phyloP scores from a whole-genome alignment of 2,329 filamentous ascomycete genomes.

The Amauroascus verrucosus region DNA sequence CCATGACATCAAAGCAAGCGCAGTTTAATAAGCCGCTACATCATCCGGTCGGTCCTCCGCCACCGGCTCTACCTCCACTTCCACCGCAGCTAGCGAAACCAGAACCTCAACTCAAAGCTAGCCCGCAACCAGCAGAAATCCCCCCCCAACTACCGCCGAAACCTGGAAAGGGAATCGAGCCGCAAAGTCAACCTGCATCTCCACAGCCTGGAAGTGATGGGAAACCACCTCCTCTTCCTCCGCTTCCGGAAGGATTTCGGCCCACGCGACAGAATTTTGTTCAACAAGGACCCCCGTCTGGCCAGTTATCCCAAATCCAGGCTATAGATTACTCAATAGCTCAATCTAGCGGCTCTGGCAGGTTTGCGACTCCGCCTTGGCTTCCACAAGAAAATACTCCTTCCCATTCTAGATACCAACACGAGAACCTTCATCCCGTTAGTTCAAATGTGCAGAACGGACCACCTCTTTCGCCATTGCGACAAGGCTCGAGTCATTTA shows the following conservation, averaged over 20 bases:
- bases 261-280: neutral
- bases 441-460: conserved; percentile 1
- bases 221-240: conserved; percentile 29
- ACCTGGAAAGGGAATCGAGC: conserved; percentile 20
- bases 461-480: neutral
- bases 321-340: neutral
- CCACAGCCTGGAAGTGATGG: conserved; percentile 22
- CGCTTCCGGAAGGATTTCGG: conserved; percentile 25
- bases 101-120: conserved; percentile 24
- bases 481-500: conserved; percentile 22
- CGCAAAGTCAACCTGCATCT: conserved; percentile 16
- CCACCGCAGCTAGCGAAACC: conserved; percentile 51
- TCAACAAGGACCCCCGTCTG: neutral
- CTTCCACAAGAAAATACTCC: conserved; percentile 1
- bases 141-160: conserved; percentile 32
- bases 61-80: conserved; percentile 61
- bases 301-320: neutral
- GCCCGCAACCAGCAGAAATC: conserved; percentile 36
- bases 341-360: neutral
- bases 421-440: neutral
- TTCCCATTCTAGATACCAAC: conserved; percentile 9
- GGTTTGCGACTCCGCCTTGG: neutral
- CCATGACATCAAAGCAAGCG: conserved; percentile 63
- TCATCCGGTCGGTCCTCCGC: conserved; percentile 32
- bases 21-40: conserved; percentile 30